Conservation (phyloP, 495 filamentous ascomycete species). For the Hypoxylon crocopeplum region DNA sequence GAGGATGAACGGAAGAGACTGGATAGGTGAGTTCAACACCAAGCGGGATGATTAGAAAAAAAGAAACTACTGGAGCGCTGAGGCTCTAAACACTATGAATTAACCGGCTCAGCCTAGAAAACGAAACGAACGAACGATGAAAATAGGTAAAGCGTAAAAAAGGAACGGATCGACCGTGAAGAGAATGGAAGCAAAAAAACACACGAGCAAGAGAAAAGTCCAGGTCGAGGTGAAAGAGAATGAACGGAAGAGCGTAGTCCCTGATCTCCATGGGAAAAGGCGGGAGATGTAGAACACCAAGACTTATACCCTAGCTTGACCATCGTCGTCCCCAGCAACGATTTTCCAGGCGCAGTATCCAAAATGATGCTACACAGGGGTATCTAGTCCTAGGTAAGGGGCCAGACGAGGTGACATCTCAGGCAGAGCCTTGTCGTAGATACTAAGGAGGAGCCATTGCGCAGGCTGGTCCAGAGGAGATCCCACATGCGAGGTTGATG, state of each 20-base stretch:
- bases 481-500: slow-evolving; percentile 16
- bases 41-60: slow-evolving; percentile 8
- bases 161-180: slow-evolving; percentile 35
- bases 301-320: slow-evolving; percentile 28
- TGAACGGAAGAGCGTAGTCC: slow-evolving; percentile 22
- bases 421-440: slow-evolving; percentile 15
- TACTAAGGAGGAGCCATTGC: slow-evolving; percentile 11
- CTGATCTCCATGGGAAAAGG: slow-evolving; percentile 29
- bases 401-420: slow-evolving; percentile 21
- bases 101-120: slow-evolving; percentile 31
- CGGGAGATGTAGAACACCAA: slow-evolving; percentile 28
- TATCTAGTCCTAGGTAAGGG: slow-evolving; percentile 1
- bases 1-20: slow-evolving; percentile 10
- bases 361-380: slow-evolving; percentile 29
- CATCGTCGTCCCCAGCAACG: slow-evolving; percentile 11
- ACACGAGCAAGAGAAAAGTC: slow-evolving; percentile 8
- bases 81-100: slow-evolving; percentile 15
- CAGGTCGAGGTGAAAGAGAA: slow-evolving; percentile 21
- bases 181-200: slow-evolving; percentile 21
- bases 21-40: background rate
- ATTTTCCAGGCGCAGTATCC: slow-evolving; percentile 5
- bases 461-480: slow-evolving; percentile 3
- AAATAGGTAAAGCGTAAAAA: slow-evolving; percentile 19
- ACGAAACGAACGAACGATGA: slow-evolving; percentile 34
- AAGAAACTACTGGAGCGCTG: slow-evolving; percentile 4